Conservation (phyloP, 495 filamentous ascomycete genomes). For the Penicillium pancosmium region DNA sequence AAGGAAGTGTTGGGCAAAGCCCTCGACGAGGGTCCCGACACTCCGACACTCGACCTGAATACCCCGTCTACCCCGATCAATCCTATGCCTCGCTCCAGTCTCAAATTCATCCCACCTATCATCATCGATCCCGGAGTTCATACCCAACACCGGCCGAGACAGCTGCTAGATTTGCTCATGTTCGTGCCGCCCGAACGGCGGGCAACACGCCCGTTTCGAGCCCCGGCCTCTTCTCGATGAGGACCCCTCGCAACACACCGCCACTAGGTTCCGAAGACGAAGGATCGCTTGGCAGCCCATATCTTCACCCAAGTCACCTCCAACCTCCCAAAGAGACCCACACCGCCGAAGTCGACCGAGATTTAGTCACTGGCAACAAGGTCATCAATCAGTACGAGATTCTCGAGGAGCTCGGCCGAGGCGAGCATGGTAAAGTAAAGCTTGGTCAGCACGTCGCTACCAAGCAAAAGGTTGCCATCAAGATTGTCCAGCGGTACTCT, state of each 20-base stretch:
- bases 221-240: conserved; percentile 63
- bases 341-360: conserved; percentile 84
- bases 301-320: conserved; percentile 65
- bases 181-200: conserved; percentile 49
- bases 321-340: conserved; percentile 75
- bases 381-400: conserved; percentile 97
- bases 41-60: conserved; percentile 37
- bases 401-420: conserved; percentile 91
- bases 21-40: conserved; percentile 36
- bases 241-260: conserved; percentile 48
- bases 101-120: conserved; percentile 51
- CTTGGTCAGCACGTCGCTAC: conserved; percentile 78
- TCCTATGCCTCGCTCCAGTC: conserved; percentile 54
- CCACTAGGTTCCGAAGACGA: conserved; percentile 52
- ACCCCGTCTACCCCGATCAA: conserved; percentile 57
- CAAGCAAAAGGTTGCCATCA: conserved; percentile 88
- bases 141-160: conserved; percentile 44
- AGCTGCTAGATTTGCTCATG: conserved; percentile 30
- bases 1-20: conserved; percentile 27
- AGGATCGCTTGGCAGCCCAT: conserved; percentile 53
- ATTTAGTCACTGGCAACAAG: conserved; percentile 86
- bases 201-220: conserved; percentile 70
- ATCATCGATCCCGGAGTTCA: conserved; percentile 43
- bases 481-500: conserved; percentile 95
- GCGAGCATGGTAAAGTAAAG: conserved; percentile 97